Conservation (phyloP, 129 eudicot species). For the Lactuca sativa region DNA sequence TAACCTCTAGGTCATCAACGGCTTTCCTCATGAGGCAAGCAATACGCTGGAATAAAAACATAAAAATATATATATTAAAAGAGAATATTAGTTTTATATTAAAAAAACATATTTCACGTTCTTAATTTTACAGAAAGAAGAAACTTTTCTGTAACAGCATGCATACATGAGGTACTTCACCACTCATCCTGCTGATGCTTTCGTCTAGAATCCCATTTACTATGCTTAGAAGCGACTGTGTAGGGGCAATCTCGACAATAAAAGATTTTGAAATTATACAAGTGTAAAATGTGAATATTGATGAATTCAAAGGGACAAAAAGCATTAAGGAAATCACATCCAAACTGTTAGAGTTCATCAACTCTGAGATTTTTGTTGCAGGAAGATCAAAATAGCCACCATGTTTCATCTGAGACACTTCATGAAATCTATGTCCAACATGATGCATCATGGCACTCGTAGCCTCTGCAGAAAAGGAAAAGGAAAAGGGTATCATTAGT, state of each 20-base stretch:
- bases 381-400: no score
- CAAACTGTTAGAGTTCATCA: constrained; percentile 82
- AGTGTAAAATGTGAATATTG: constrained; percentile 19
- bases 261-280: constrained; percentile 14
- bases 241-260: constrained; percentile 78
- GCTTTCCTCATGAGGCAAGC: no score
- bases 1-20: no score
- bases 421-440: no score
- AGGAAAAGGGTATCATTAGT: no score
- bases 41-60: no score
- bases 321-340: constrained; percentile 49
- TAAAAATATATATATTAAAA: no score
- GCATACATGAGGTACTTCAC: no score
- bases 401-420: constrained; percentile 78
- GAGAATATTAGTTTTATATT: no score
- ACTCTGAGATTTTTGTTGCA: constrained; percentile 72
- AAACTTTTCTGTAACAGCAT: no score
- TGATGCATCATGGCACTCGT: constrained; percentile 46
- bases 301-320: neutral
- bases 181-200: constrained; percentile 71
- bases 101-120: no score
- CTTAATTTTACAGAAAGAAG: no score
- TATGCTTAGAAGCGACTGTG: constrained; percentile 85
- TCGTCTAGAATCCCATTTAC: constrained; percentile 87
- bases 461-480: constrained; percentile 41